Conservation (phyloP, 257 asterid species). For the Cynanchum wilfordii region DNA sequence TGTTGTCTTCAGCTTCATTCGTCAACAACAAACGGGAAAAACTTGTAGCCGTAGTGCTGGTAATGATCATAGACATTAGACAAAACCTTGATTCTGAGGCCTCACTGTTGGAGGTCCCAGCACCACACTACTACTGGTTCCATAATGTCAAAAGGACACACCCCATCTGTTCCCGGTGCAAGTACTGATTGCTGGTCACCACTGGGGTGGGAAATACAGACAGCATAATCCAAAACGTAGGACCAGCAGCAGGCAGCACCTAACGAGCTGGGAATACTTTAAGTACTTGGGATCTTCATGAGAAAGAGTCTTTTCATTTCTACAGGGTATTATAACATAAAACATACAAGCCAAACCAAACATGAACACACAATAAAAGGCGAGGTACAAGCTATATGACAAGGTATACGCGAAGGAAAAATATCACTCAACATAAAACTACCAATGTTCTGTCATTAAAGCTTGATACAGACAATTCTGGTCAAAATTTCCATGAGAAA, state of each 20-base stretch:
- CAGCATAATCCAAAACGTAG: not conserved
- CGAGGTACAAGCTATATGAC: not conserved
- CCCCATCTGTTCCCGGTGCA: not conserved
- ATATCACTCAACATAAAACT: not conserved
- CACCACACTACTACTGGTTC: not conserved
- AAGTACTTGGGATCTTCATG: not conserved
- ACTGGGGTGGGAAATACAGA: not conserved
- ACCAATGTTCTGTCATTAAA: not conserved
- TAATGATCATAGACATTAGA: not conserved
- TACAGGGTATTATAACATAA: not conserved
- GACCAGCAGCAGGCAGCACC: not conserved
- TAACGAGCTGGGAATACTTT: not conserved
- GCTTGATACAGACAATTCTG: conserved; percentile 7
- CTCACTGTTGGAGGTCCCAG: not conserved
- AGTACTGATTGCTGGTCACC: not conserved
- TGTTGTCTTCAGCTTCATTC: too few species aligned
- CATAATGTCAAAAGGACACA: not conserved
- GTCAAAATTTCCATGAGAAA: not conserved
- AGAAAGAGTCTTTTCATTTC: not conserved
- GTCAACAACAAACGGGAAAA: too few species aligned
- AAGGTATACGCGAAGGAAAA: not conserved
- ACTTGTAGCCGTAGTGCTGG: not conserved
- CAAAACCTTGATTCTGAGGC: not conserved
- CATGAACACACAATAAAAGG: not conserved
- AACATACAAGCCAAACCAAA: not conserved